These are phyloP conservation scores for Cryptococcus sp. DNA, from an alignment of 1,284 basidiomycete species.

Conservation along the genomic window DNA sequence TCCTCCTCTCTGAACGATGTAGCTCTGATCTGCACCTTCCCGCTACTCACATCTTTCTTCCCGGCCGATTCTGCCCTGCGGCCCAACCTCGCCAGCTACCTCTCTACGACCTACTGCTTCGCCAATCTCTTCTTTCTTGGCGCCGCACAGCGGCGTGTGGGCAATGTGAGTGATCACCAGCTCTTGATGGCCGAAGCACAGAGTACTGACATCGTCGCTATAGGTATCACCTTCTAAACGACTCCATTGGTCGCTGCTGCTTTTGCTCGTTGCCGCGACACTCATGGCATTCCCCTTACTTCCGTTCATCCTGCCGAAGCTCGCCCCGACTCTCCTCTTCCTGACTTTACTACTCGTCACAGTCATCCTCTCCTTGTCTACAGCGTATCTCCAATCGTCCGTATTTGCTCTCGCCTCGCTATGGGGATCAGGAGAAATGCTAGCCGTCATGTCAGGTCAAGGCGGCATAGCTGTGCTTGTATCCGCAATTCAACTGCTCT, in stretches of 20 bases:
- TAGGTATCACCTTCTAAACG: slow-evolving; percentile 39
- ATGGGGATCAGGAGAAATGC: slow-evolving; percentile 42
- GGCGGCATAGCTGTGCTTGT: slow-evolving; percentile 52
- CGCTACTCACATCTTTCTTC: slow-evolving; percentile 42
- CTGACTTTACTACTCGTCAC: slow-evolving; percentile 35
- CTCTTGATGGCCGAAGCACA: background rate
- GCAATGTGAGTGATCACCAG: slow-evolving; percentile 30
- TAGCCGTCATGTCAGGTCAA: slow-evolving; percentile 53
- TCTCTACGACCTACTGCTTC: slow-evolving; percentile 48
- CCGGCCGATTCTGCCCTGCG: slow-evolving; percentile 25
- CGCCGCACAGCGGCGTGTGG: slow-evolving; percentile 44
- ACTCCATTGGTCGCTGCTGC: slow-evolving; percentile 39
- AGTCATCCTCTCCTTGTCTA: slow-evolving; percentile 37
- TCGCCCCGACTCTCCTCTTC: slow-evolving; percentile 37
- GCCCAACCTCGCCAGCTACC: slow-evolving; percentile 43
- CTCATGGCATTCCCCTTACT: slow-evolving; percentile 45
- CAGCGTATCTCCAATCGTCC: slow-evolving; percentile 49
- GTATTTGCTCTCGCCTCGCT: slow-evolving; percentile 46
- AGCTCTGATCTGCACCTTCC: slow-evolving; percentile 52
- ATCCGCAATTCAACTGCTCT: slow-evolving; percentile 41
- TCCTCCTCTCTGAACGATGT: background rate
- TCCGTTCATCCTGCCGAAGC: slow-evolving; percentile 36
- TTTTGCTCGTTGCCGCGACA: slow-evolving; percentile 33
- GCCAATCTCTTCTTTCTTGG: slow-evolving; percentile 51
- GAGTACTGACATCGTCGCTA: background rate